These are phyloP conservation scores for Tetragonia tetragonoides DNA, from an alignment of 148 eudicot genomes.

Conservation along the genomic window DNA sequence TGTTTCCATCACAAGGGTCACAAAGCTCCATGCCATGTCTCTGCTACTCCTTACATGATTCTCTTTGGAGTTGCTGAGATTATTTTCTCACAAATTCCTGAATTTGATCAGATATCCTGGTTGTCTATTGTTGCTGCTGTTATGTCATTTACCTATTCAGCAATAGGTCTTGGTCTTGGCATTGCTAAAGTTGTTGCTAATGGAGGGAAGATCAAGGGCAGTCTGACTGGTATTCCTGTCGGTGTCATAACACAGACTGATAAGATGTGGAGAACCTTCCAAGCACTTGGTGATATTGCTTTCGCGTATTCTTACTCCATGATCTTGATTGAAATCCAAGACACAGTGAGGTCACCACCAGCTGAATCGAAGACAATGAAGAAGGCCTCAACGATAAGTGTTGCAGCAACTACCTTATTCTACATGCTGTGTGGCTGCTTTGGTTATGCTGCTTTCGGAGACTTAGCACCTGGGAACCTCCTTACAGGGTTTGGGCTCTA, in stretches of 20 bases:
- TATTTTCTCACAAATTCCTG: constrained; percentile 69
- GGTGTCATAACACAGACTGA: constrained; percentile 49
- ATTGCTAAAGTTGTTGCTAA: constrained; percentile 63
- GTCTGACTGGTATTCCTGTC: constrained; percentile 51
- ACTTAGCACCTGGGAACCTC: constrained; percentile 45
- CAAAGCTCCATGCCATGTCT: constrained; percentile 42
- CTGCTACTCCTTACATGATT: constrained; percentile 75
- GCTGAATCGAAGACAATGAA: constrained; percentile 54
- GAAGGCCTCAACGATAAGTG: constrained; percentile 44
- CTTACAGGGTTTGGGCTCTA: constrained; percentile 61
- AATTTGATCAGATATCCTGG: constrained; percentile 81
- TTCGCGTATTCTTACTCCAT: constrained; percentile 75
- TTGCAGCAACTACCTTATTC: constrained; percentile 43
- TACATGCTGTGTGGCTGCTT: constrained; percentile 55
- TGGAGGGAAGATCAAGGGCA: constrained; percentile 26
- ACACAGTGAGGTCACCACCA: constrained; percentile 53
- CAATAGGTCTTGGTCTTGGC: constrained; percentile 78
- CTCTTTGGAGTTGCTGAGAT: constrained; percentile 57
- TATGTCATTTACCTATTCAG: constrained; percentile 81
- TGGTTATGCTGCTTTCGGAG: constrained; percentile 62
- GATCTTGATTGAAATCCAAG: constrained; percentile 63
- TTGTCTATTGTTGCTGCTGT: constrained; percentile 78
- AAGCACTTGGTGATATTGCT: constrained; percentile 72
- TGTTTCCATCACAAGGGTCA: constrained; percentile 59
- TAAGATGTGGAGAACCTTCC: constrained; percentile 66